Evolutionary conservation across 768 basidiomycete species (phyloP), one percentile per base, ranked within the genome.

Genomic region (Leccinum pellstonianum): DNA sequence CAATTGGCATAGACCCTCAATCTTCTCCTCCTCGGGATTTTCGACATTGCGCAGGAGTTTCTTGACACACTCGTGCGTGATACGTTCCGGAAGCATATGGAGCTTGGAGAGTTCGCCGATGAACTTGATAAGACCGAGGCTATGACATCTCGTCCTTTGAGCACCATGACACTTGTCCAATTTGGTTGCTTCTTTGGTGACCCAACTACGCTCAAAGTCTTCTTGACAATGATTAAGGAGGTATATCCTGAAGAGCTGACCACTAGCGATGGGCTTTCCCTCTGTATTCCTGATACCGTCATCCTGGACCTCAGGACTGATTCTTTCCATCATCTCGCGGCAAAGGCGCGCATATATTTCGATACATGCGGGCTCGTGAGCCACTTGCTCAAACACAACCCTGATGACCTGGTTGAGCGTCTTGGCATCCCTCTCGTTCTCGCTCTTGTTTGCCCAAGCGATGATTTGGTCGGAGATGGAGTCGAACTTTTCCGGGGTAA

Each of bases 31-130:
- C 70, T 98, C 95, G 0, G 95, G 97, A 68, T 93, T 91, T 65
- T 93, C 88, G 57, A 96, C 89, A 71, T 99, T 98, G 56, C 88
- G 84, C 12, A 98, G 80, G 12, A 98, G 83, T 77, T 96, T 95
- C 84, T 94, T 93, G 72, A 98, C 87, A 80, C 96, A 99, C 76
- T 94, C 91, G 79, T 95, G 91, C 92, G 98, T 99, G 78, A 98
- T 96, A 66, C 93, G 88, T 78, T 95, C 93, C 52, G 94, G 95
- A 56, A 98, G 80, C 94, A 98, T 97, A 76, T 93, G 91, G n/a
- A 99, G 80, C 79, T 98, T 98, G 88, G 93, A 99, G 56, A 98
- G 80, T 77, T 99, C 96, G 63, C 96, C 95, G 63, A 98, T 98
- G 78, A 99, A 95, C 75, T 91, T 93, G 79, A 98, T 94, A 65